phyloP scores from a whole-genome alignment of 2,329 filamentous ascomycete species.

The Dothideomycetidae sp. region DNA sequence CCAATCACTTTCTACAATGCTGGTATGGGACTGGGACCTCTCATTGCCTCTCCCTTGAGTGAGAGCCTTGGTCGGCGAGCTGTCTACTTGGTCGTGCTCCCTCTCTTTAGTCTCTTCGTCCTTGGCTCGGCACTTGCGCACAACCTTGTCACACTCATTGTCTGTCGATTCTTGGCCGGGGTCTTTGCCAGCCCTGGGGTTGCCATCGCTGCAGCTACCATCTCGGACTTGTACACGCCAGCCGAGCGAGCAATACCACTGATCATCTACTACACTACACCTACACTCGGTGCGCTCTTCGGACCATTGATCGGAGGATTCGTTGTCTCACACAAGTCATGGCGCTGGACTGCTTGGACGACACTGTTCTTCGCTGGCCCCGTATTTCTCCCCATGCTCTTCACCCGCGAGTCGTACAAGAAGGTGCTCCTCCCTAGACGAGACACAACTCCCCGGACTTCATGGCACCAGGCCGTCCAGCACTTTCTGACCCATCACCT shows the following conservation, averaged over 20 bases:
- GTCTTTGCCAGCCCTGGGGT: conserved; percentile 41
- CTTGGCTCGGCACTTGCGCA: conserved; percentile 17
- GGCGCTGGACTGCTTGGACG: conserved; percentile 24
- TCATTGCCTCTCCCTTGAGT: conserved; percentile 44
- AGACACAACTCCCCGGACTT: conserved; percentile 38
- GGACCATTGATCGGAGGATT: conserved; percentile 28
- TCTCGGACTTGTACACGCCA: conserved; percentile 7
- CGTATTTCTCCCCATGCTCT: conserved; percentile 24
- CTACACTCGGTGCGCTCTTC: conserved; percentile 39
- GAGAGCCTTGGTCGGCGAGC: conserved; percentile 43
- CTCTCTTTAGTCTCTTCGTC: conserved; percentile 35
- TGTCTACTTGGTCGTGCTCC: conserved; percentile 38
- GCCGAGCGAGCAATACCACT: conserved; percentile 4
- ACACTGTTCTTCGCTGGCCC: conserved; percentile 20
- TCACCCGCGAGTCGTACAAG: conserved; percentile 35
- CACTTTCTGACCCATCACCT: conserved; percentile 36
- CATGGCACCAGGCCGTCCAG: conserved; percentile 33
- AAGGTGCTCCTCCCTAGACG: conserved; percentile 34
- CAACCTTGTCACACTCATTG: conserved; percentile 33
- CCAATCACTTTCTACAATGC: conserved; percentile 46
- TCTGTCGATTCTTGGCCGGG: conserved; percentile 37
- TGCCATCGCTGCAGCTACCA: conserved; percentile 30
- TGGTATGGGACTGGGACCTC: conserved; percentile 45
- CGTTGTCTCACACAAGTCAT: conserved; percentile 18
- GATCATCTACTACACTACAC: conserved; percentile 20